Conservation (phyloP, 192 early-diverging fungal species). For the Umbelopsis sp. region DNA sequence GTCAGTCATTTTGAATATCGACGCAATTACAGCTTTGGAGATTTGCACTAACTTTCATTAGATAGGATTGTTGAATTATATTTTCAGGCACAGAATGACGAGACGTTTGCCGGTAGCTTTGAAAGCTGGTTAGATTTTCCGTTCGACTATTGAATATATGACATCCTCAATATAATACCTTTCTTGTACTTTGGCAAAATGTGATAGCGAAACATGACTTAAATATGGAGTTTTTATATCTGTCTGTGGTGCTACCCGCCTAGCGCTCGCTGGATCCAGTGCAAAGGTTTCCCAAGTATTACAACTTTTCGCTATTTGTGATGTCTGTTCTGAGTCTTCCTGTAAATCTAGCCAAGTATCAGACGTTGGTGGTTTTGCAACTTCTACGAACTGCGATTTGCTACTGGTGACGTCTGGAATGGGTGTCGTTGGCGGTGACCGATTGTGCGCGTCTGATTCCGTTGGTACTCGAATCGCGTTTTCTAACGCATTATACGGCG, state of each 20-base stretch:
- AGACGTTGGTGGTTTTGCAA: not conserved
- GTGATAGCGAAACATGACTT: not conserved
- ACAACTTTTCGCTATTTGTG: not conserved
- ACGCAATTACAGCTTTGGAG: not conserved
- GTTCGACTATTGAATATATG: not conserved
- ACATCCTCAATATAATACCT: not conserved
- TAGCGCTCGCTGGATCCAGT: not conserved
- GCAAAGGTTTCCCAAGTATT: constrained; percentile 2
- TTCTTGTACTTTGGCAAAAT: not conserved
- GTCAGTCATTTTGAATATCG: not conserved
- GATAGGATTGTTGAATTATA: not conserved
- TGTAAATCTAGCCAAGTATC: constrained; percentile 1
- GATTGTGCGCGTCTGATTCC: not conserved
- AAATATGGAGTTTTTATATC: not conserved
- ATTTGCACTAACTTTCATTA: constrained; percentile 2
- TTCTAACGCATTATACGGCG: not conserved
- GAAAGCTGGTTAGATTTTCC: not conserved
- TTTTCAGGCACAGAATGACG: not conserved
- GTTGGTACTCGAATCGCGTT: not conserved
- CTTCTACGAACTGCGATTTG: not conserved
- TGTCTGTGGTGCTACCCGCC: not conserved
- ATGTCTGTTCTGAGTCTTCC: not conserved
- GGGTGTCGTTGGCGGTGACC: not conserved
- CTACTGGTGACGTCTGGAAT: no score
- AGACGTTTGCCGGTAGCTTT: not conserved